These are phyloP conservation scores for Craterostigma plantagineum DNA, from an alignment of 257 asterid species.

Conservation along the genomic window DNA sequence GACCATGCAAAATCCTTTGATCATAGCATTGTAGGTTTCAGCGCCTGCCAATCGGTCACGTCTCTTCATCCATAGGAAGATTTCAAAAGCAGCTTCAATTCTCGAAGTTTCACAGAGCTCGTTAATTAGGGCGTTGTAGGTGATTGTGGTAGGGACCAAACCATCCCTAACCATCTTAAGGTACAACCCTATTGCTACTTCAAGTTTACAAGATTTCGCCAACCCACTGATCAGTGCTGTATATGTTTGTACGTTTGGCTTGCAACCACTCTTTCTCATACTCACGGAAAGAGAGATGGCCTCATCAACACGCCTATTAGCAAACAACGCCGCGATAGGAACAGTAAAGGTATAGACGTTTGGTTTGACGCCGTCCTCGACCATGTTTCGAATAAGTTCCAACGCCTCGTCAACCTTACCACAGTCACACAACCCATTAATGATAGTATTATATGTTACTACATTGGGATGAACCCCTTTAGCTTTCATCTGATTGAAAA, in stretches of 20 bases:
- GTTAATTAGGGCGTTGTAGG: constrained; percentile 53
- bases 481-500: constrained; percentile 59
- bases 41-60: no score
- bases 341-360: constrained; percentile 57
- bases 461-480: constrained; percentile 58
- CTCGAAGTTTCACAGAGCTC: no score
- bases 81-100: no score
- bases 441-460: constrained; percentile 49
- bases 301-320: constrained; percentile 36
- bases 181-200: constrained; percentile 38
- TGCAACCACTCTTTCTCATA: constrained; percentile 63
- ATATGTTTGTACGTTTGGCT: constrained; percentile 66
- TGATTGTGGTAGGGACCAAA: constrained; percentile 55
- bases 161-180: constrained; percentile 60
- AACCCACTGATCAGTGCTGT: constrained; percentile 70
- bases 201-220: constrained; percentile 42
- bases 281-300: constrained; percentile 47
- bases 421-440: constrained; percentile 60
- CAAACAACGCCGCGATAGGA: constrained; percentile 47
- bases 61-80: no score
- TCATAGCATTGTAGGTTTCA: no score
- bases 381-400: constrained; percentile 56
- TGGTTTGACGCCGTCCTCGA: constrained; percentile 42
- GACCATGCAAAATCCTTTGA: no score
- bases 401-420: constrained; percentile 61